These are phyloP conservation scores for Bruguiera hainesii DNA, from an alignment of 441 rosid genomes.

Conservation along the genomic window DNA sequence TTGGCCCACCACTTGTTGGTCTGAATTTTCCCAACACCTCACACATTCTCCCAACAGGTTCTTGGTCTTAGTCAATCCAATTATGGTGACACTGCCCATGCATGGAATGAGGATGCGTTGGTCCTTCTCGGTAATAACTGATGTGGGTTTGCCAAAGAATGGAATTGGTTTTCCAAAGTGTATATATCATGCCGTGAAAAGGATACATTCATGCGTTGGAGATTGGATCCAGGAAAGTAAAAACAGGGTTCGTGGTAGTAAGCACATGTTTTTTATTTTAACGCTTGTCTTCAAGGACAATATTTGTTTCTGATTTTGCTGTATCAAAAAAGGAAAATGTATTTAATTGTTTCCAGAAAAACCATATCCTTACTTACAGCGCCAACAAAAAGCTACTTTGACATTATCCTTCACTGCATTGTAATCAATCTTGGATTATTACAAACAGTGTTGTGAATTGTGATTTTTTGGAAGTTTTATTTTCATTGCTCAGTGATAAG, in stretches of 20 bases:
- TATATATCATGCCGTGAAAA: constrained; percentile 57
- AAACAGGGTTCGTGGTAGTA: constrained; percentile 42
- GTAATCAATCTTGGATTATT: too few relatives aligned
- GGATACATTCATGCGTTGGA: constrained; percentile 44
- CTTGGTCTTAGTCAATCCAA: constrained; percentile 52
- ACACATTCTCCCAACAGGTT: constrained; percentile 52
- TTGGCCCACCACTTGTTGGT: constrained; percentile 73
- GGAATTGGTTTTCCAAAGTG: constrained; percentile 80
- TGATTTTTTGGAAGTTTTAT: too few relatives aligned
- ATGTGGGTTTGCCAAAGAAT: constrained; percentile 97
- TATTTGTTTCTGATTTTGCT: constrained; percentile 1
- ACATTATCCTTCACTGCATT: not conserved
- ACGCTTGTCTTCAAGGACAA: constrained; percentile 8
- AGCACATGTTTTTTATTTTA: constrained; percentile 17
- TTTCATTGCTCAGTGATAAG: too few relatives aligned
- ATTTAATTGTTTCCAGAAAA: constrained; percentile 1
- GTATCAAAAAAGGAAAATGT: not conserved
- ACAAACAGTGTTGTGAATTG: too few relatives aligned
- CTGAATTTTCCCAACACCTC: constrained; percentile 52
- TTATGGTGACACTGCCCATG: constrained; percentile 29
- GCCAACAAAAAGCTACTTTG: not conserved
- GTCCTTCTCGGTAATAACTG: constrained; percentile 79
- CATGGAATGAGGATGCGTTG: constrained; percentile 70
- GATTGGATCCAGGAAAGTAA: constrained; percentile 35
- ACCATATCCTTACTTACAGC: constrained; percentile 3